A percentile compares a stretch with the other conserved stretches of the same genome.
Conservation (phyloP, 2,329 filamentous ascomycete species). For the Botrytis fabae region DNA sequence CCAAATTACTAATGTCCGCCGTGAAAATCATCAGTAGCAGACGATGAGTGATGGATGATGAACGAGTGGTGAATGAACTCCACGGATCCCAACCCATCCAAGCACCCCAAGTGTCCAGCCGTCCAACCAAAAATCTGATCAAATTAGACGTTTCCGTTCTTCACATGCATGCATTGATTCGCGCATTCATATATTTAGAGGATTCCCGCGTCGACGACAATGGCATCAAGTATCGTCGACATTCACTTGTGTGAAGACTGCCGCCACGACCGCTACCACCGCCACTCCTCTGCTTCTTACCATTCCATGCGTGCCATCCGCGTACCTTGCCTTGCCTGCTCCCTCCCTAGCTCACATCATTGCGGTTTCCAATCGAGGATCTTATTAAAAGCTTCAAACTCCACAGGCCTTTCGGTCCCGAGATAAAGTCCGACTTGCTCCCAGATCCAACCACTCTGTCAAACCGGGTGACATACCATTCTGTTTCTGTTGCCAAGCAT, state of each 20-base stretch:
- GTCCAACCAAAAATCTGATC: not conserved
- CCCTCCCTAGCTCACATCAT: not conserved
- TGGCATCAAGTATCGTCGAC: not conserved
- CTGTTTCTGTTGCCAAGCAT: conserved; percentile 1
- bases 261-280: too few species aligned
- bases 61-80: not conserved
- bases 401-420: not conserved
- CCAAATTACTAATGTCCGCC: not conserved
- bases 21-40: not conserved
- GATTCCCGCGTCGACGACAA: not conserved
- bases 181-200: too few species aligned
- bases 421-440: not conserved
- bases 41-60: too few species aligned
- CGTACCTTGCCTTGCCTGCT: not conserved
- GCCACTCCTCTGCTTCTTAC: not conserved
- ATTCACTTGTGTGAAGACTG: not conserved
- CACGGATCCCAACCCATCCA: not conserved
- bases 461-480: conserved; percentile 7
- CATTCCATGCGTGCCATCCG: not conserved
- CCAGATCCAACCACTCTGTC: not conserved
- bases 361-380: not conserved
- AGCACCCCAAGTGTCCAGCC: not conserved
- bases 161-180: too few species aligned
- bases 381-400: not conserved
- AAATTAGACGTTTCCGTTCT: not conserved